Evolutionary conservation across 2,329 filamentous ascomycete species (phyloP), one percentile per base, ranked within the genome.

Genomic region (Ilyonectria robusta): DNA sequence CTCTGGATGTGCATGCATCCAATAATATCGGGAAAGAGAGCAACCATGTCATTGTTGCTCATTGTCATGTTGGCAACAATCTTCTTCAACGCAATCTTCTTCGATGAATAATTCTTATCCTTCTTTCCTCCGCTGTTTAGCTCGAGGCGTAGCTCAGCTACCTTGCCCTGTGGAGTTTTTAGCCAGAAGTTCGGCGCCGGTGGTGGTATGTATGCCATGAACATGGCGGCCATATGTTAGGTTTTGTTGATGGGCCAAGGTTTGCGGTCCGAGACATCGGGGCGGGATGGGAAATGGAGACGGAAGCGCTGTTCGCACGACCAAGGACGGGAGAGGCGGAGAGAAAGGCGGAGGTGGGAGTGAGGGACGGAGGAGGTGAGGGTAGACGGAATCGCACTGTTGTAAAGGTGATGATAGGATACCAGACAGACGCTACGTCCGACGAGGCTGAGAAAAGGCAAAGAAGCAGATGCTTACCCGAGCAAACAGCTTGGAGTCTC

Each of bases 51-150:
- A 79, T 98, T 99, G 84, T 99, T 99, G 89, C 95, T 98, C 96
- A 99, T 99, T 72, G 96, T 99, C 96, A 99, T 99, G 81, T 99
- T 99, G 80, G 96, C 96, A 76, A 99, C 96, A 75, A 99, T 98
- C 88, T 98, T 98, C 88, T 99, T 99, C 70, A 99, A 88, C 11
- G 96, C 95, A 78, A 98, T 97, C 89, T 98, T 98, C 87, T 98
- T 99, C 72, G 91, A 90, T 50, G 92, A 89, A 83, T 94, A 92
- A 84, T 97, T 97, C 88, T 98, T 98, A 85, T 99, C 96, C 86
- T 98, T 99, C 87, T 97, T 98, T 73, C 93, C 92, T 79, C 94
- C 94, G 82, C 92, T 94, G 82, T 94, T 95, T 79, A 99, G 89
- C 86, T 99, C 96, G 80, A 93, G 90, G 81, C 96, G 94, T 79